Base-by-base conservation (phyloP, 176 grass and related monocot genomes). In the Triticum turgidum region DNA sequence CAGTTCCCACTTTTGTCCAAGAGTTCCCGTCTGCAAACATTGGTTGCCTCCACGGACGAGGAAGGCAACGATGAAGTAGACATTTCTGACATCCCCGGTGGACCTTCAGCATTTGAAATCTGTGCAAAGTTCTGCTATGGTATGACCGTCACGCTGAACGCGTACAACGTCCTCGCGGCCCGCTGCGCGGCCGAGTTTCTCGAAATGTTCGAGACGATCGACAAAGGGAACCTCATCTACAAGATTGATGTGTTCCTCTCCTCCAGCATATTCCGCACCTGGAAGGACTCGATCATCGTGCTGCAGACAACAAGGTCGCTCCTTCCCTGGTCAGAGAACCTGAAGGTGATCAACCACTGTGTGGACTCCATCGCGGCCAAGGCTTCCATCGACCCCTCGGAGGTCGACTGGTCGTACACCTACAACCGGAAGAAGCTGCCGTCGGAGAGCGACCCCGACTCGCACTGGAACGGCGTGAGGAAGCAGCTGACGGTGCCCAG, bases 1-100 rank as follows among this genome's bases (percentile, higher is more conserved):
- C 94, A 99, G 97, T 99, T 99, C 64, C 97, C 97, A 81, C 94
- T 99, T 54, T 47, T 99, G 75, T 99, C 97, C 3, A 99, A 96
- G 92, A 96, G 97, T 78, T 84, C 90, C 39, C 90, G 89, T 12
- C 82, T 99, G 69, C 97, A 99, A 86, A 93, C 89, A 42, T 71
- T 94, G 45, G 90, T 94, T 30, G 90, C 96, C 8, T 87, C 92
- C 18, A 91, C 77, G 56, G 85, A 85, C 30, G 97, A 93, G 47
- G 92, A 94, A 13, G 90, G 69, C 67, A 96, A 87, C 2, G 92
- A 94, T 34, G 94, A 96, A 81, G 65, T 99, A 21, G 90, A 96
- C 67, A 86, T 99, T 11, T 87, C 89, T 29, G 92, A 96, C 73
- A 94, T 99, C 80, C 97, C 97, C 0, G 97, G 94, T 0, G 97